Conservation (phyloP, 306 rosid species). For the Gastrolobium villosum region DNA sequence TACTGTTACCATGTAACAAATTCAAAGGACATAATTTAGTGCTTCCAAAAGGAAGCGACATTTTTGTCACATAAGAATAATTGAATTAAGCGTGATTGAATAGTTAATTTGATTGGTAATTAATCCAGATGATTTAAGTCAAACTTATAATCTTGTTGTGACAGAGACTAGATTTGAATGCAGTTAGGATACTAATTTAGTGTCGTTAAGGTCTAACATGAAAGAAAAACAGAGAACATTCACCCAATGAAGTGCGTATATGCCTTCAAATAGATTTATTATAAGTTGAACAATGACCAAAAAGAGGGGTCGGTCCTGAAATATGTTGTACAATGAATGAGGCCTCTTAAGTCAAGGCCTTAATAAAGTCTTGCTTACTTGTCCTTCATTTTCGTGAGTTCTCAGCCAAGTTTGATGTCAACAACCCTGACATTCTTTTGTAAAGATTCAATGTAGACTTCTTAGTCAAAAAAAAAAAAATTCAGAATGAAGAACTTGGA, state of each 20-base stretch:
- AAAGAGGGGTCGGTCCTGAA: slow-evolving; percentile 1
- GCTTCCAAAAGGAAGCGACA: slow-evolving; percentile 15
- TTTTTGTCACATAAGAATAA: slow-evolving; percentile 7
- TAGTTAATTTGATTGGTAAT: slow-evolving; percentile 23
- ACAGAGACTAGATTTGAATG: slow-evolving; percentile 5
- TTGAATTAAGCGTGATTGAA: not conserved
- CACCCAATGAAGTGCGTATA: slow-evolving; percentile 12
- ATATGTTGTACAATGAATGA: not conserved
- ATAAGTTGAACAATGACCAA: not conserved
- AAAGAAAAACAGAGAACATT: not conserved
- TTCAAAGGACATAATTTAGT: slow-evolving; percentile 33
- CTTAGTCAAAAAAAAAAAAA: not conserved
- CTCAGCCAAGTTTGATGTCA: not conserved
- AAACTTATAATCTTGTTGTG: slow-evolving; percentile 21
- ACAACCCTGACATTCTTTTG: slow-evolving; percentile 19
- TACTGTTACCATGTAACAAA: slow-evolving; percentile 15
- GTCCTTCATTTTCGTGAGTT: not conserved
- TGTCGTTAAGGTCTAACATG: not conserved
- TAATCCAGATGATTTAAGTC: slow-evolving; percentile 36
- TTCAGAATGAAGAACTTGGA: not conserved
- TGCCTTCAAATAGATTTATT: slow-evolving; percentile 1
- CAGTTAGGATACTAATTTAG: not conserved
- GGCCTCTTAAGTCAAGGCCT: slow-evolving; percentile 27
- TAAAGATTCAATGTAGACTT: slow-evolving; percentile 18
- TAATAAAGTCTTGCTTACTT: not conserved